Percentiles rank a stretch among this genome's conserved stretches.
Conservation (phyloP, 208 protist species). For the Angomonas ambiguus region DNA sequence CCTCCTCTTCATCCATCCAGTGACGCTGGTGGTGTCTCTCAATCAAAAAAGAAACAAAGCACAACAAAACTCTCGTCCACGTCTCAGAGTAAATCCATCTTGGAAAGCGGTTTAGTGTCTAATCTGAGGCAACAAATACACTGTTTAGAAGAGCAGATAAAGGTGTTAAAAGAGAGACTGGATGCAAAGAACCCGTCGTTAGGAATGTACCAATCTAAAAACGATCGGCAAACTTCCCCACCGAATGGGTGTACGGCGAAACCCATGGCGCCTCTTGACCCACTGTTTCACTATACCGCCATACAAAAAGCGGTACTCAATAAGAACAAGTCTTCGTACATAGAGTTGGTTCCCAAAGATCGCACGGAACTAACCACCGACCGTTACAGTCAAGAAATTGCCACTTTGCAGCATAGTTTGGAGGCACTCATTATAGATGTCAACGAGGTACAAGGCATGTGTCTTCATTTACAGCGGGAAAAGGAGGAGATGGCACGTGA, state of each 20-base stretch:
- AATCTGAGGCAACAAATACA: constrained; percentile 70
- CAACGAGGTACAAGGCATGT: constrained; percentile 26
- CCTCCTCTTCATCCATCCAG: background rate
- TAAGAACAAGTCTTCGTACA: background rate
- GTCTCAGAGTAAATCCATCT: background rate
- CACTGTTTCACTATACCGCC: background rate
- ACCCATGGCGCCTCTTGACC: background rate
- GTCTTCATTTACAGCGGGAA: constrained; percentile 26
- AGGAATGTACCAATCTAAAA: background rate
- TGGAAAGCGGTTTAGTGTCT: constrained; percentile 46
- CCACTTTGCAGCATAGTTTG: constrained; percentile 35
- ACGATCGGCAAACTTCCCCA: constrained; percentile 1
- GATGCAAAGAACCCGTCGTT: constrained; percentile 1
- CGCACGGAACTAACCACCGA: constrained; percentile 13
- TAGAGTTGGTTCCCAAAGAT: background rate
- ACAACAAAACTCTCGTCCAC: background rate
- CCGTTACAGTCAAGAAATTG: constrained; percentile 33
- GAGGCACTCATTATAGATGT: constrained; percentile 39
- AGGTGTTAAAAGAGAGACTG: constrained; percentile 20
- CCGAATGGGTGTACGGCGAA: background rate
- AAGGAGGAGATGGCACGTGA: constrained; percentile 33
- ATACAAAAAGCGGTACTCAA: background rate
- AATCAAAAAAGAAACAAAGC: background rate
- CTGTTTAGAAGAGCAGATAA: constrained; percentile 56
- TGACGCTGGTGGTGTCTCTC: background rate